These are phyloP conservation scores for Xylaria sp. DNA, from an alignment of 2,329 filamentous ascomycete species.

Conservation along the genomic window DNA sequence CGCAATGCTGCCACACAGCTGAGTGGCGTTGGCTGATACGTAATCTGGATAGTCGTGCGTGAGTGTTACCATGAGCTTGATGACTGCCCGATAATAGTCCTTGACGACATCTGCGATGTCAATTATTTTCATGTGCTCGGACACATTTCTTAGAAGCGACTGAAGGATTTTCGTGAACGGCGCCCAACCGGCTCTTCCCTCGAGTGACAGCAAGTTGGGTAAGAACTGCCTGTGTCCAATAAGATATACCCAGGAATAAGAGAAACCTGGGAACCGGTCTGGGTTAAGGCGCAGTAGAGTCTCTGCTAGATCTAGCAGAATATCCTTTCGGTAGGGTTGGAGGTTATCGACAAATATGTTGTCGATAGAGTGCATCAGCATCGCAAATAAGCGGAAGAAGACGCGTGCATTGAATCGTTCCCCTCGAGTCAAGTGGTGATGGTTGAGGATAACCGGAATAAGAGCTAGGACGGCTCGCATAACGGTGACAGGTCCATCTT, in stretches of 20 bases:
- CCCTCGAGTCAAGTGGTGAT: slow-evolving; percentile 82
- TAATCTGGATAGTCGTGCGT: slow-evolving; percentile 97
- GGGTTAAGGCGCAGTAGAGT: slow-evolving; percentile 81
- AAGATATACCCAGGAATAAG: slow-evolving; percentile 85
- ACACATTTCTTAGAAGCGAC: slow-evolving; percentile 76
- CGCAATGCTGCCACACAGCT: slow-evolving; percentile 83
- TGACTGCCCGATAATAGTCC: slow-evolving; percentile 83
- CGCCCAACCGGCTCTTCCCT: slow-evolving; percentile 77
- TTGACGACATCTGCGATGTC: slow-evolving; percentile 76
- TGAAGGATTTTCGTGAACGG: slow-evolving; percentile 78
- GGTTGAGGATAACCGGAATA: slow-evolving; percentile 82
- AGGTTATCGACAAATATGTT: slow-evolving; percentile 66
- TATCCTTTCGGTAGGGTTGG: slow-evolving; percentile 71
- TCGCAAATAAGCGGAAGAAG: slow-evolving; percentile 89
- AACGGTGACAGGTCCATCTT: slow-evolving; percentile 73
- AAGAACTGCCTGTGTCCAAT: slow-evolving; percentile 88
- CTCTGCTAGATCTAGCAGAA: slow-evolving; percentile 76
- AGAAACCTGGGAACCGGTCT: slow-evolving; percentile 79
- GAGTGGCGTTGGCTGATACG: slow-evolving; percentile 84
- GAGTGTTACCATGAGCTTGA: slow-evolving; percentile 84
- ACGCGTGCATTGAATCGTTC: slow-evolving; percentile 88
- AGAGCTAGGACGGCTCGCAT: slow-evolving; percentile 82
- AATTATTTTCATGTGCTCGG: slow-evolving; percentile 80
- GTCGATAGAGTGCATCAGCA: slow-evolving; percentile 80
- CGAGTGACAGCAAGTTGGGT: slow-evolving; percentile 76